Conservation (phyloP, 208 protist genomes). For the Acanthamoeba royreba region DNA sequence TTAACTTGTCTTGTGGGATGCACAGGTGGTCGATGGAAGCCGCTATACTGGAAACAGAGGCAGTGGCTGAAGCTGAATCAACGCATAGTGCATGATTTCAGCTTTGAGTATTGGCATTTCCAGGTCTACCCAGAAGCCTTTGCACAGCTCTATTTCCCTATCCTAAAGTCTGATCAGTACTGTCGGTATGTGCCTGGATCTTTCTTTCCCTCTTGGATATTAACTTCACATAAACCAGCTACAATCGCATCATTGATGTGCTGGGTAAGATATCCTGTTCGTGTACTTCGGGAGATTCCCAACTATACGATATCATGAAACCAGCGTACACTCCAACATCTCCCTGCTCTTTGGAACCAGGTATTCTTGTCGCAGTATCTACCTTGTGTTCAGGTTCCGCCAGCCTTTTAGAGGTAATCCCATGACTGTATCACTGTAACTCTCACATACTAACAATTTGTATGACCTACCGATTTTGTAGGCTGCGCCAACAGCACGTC, state of each 20-base stretch:
- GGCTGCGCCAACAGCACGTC: neutral
- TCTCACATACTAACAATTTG: neutral
- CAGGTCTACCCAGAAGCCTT: neutral
- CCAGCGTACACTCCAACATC: neutral
- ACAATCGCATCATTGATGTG: conserved; percentile 21
- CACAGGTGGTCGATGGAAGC: neutral
- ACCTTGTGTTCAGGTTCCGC: neutral
- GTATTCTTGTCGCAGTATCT: neutral
- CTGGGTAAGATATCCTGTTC: neutral
- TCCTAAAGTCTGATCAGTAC: conserved; percentile 18
- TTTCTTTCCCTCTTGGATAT: too few species aligned
- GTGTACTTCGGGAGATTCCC: too few species aligned
- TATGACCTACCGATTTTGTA: too few species aligned
- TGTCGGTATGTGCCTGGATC: too few species aligned
- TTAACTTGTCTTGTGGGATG: too few species aligned
- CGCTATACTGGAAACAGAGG: neutral
- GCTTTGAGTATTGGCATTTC: neutral
- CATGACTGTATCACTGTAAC: too few species aligned
- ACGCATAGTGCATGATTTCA: neutral
- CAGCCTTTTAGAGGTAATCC: too few species aligned
- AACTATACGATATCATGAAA: too few species aligned
- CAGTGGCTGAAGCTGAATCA: neutral
- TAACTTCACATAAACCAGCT: too few species aligned
- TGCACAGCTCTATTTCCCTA: neutral
- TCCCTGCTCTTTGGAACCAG: neutral